Conservation (phyloP, 1,284 basidiomycete species). For the Afroboletus lepidellus region DNA sequence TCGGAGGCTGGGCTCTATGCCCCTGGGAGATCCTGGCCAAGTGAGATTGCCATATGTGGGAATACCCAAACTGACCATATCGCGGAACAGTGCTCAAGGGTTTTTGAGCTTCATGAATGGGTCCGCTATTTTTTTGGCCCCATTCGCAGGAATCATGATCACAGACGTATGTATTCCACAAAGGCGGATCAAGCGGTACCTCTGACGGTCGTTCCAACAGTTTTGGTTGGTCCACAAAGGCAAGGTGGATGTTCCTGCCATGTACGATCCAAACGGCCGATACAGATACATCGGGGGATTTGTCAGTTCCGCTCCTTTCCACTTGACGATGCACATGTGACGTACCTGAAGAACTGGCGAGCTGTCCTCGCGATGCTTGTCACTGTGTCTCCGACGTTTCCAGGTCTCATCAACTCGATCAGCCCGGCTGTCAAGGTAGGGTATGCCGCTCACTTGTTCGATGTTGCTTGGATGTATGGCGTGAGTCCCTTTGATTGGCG, state of each 20-base stretch:
- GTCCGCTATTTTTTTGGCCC: conserved; percentile 71
- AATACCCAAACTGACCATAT: neutral
- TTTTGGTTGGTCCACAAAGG: conserved; percentile 69
- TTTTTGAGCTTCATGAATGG: conserved; percentile 64
- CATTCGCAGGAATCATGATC: conserved; percentile 73
- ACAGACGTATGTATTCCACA: conserved; percentile 58
- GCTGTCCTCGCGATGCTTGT: conserved; percentile 59
- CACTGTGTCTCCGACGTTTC: conserved; percentile 64
- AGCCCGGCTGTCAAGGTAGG: conserved; percentile 56
- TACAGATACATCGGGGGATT: conserved; percentile 68
- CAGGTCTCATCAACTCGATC: conserved; percentile 69
- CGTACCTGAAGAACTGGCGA: conserved; percentile 63
- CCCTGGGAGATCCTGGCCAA: conserved; percentile 59
- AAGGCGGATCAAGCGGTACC: neutral
- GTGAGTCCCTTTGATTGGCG: conserved; percentile 39
- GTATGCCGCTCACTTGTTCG: conserved; percentile 52
- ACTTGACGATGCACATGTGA: conserved; percentile 8
- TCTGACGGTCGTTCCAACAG: conserved; percentile 33
- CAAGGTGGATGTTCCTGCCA: conserved; percentile 66
- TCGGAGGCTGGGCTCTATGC: conserved; percentile 56
- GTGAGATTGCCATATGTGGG: conserved; percentile 24
- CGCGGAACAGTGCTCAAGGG: conserved; percentile 39
- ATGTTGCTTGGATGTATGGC: conserved; percentile 71
- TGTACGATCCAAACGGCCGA: conserved; percentile 67
- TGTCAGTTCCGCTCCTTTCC: conserved; percentile 40